Evolutionary conservation across 1,139 yeast genomes (phyloP).

Genomic region (Suhomyces bokatorum): DNA sequence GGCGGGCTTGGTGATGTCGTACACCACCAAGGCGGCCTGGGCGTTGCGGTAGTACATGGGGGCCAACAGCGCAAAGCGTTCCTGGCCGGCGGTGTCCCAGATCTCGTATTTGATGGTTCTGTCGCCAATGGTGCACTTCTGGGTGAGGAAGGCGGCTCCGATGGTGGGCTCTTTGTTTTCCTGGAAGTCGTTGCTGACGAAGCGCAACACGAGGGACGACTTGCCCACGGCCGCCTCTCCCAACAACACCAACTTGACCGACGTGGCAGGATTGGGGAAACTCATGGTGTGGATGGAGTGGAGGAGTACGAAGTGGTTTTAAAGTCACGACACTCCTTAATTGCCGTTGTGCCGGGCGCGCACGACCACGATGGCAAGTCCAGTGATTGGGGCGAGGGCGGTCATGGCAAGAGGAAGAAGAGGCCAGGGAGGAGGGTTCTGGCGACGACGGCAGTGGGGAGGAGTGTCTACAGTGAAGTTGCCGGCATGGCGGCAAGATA

Average conservation of each 20-base stretch:
- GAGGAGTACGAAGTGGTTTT: neutral
- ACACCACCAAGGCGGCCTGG: slow-evolving; percentile 96
- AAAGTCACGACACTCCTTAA: slow-evolving; percentile 9
- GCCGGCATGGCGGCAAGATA: too few species aligned
- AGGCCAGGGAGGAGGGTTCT: neutral
- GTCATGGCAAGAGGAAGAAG: neutral
- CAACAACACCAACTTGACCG: slow-evolving; percentile 83
- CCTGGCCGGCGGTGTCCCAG: slow-evolving; percentile 99
- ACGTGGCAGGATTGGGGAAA: slow-evolving; percentile 54
- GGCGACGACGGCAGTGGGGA: too few species aligned
- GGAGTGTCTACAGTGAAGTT: too few species aligned
- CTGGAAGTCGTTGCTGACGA: slow-evolving; percentile 93
- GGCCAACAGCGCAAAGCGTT: slow-evolving; percentile 91
- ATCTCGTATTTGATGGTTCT: slow-evolving; percentile 93
- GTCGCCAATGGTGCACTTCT: slow-evolving; percentile 88
- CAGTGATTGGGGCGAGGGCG: neutral
- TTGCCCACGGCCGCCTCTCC: slow-evolving; percentile 99
- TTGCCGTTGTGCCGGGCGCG: slow-evolving; percentile 5
- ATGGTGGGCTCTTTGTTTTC: slow-evolving; percentile 97
- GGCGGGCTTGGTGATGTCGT: slow-evolving; percentile 96
- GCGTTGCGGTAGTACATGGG: slow-evolving; percentile 99
- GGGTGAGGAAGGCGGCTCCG: slow-evolving; percentile 96
- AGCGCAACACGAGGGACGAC: slow-evolving; percentile 86
- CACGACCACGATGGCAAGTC: neutral
- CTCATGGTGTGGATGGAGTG: slow-evolving; percentile 22